Evolutionary conservation across 2,329 filamentous ascomycete species (phyloP), one percentile per base, ranked within the genome.

Genomic region (Pseudogymnoascus sp.): DNA sequence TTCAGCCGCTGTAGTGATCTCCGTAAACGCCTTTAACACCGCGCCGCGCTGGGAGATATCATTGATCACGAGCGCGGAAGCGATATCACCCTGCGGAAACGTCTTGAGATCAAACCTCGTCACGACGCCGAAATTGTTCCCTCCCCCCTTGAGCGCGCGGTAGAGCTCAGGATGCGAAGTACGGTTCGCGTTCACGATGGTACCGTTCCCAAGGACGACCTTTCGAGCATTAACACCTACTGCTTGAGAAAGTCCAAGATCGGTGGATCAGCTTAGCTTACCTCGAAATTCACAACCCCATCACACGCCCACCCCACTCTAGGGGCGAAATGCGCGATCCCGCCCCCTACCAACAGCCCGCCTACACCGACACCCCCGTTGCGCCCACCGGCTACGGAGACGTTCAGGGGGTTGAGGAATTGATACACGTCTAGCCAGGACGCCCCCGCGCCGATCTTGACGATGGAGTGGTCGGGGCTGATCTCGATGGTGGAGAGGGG

Each of bases 61-160:
- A 3, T 46, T 46, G 56, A n/a, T 12, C 1, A 31, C 28, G 7
- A 16, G 56, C 5, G 3, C 16, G 3, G 16, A 37, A 3, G 43
- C 61, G 28, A 28, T 56, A 8, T 6, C 28, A 4, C 37, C 43
- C 33, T 33, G 40, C 40, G 65, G 33, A 37, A 74, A 0, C 76
- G 77, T 66, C 77, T 72, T 14, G 81, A 71, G 12, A 76, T 70
- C 68, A 78, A 81, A 8, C 73, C 73, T 12, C 0, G 71, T 72
- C 4, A 73, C 70, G 50, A 73, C 68, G 5, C 72, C 73, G 59
- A 72, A 73, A 61, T 73, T 73, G 40, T 66, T 69, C 4, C 64
- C 64, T 8, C 72, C 72, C 24, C 73, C 73, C 24, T 73, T 72
- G 22, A 74, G 60, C 4, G 69, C 71, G 60, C 68, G 67, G 65